phyloP scores from a whole-genome alignment of 495 filamentous ascomycete genomes.

The Aspergillus biplanus region DNA sequence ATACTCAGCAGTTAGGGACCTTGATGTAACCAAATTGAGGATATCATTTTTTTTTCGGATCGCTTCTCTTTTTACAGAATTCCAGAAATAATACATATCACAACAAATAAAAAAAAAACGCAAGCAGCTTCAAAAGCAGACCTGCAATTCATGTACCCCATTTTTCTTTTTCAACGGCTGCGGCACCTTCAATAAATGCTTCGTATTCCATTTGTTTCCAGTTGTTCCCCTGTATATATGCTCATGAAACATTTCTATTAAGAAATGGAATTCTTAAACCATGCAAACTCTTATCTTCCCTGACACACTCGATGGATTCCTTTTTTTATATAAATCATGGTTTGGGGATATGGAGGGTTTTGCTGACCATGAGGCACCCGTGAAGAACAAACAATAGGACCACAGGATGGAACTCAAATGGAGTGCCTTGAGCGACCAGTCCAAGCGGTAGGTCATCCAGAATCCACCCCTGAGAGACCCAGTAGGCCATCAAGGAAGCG shows the following conservation, averaged over 20 bases:
- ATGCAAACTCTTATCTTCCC: conserved; percentile 7
- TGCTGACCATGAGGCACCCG: conserved; percentile 92
- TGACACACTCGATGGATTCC: conserved; percentile 10
- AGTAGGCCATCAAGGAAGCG: conserved; percentile 85
- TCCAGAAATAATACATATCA: background rate
- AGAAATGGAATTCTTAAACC: conserved; percentile 16
- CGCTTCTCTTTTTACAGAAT: conserved; percentile 4
- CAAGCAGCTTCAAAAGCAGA: conserved; percentile 17
- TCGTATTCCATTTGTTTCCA: conserved; percentile 19
- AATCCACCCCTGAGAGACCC: conserved; percentile 80
- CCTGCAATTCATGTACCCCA: conserved; percentile 27
- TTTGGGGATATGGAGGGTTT: conserved; percentile 95
- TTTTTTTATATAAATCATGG: conserved; percentile 51
- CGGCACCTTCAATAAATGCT: conserved; percentile 25
- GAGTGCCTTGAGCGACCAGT: conserved; percentile 61
- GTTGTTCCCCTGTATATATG: conserved; percentile 25
- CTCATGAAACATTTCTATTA: conserved; percentile 26
- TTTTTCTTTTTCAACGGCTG: conserved; percentile 17
- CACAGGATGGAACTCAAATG: conserved; percentile 85
- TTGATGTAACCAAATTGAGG: conserved; percentile 1
- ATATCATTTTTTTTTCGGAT: background rate
- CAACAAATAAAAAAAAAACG: conserved; percentile 1
- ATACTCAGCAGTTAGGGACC: background rate
- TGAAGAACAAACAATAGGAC: conserved; percentile 79
- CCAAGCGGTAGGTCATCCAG: conserved; percentile 76